Conservation (phyloP, 2,329 filamentous ascomycete species). For the Monosporascus ibericus region DNA sequence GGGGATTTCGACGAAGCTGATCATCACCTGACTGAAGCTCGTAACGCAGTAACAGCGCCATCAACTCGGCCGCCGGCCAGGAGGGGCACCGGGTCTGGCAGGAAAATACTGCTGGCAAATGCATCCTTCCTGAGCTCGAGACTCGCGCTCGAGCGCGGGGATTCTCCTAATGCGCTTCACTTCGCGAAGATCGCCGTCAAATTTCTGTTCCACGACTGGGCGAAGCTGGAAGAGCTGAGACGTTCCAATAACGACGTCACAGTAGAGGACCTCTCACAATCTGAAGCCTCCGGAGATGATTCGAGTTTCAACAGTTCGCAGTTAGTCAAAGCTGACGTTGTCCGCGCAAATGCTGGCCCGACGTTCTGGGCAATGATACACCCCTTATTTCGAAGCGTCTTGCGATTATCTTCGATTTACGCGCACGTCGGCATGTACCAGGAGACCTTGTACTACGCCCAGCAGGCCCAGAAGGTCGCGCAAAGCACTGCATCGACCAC, state of each 20-base stretch:
- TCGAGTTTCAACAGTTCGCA: constrained; percentile 22
- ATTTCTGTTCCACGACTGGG: constrained; percentile 50
- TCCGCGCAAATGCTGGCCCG: constrained; percentile 43
- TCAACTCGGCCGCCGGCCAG: constrained; percentile 17
- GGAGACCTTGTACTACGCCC: constrained; percentile 81
- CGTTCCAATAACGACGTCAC: constrained; percentile 7
- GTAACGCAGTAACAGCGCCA: constrained; percentile 27
- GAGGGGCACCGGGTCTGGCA: constrained; percentile 32
- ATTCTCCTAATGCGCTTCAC: constrained; percentile 50
- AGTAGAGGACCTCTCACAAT: constrained; percentile 19
- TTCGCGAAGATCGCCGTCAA: constrained; percentile 54
- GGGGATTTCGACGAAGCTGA: constrained; percentile 59
- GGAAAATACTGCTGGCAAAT: constrained; percentile 50
- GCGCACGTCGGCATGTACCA: constrained; percentile 80
- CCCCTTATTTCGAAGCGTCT: constrained; percentile 64
- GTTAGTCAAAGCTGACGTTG: constrained; percentile 14
- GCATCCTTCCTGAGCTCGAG: constrained; percentile 60
- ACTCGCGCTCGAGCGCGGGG: constrained; percentile 57
- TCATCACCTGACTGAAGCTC: constrained; percentile 34
- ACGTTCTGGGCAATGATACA: constrained; percentile 76
- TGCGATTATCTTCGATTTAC: constrained; percentile 72
- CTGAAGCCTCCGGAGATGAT: constrained; percentile 19
- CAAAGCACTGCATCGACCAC: constrained; percentile 58
- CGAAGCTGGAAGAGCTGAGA: constrained; percentile 39
- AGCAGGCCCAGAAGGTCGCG: constrained; percentile 76